Base-by-base conservation (phyloP, 2,329 filamentous ascomycete species). In the Fusarium graminum region DNA sequence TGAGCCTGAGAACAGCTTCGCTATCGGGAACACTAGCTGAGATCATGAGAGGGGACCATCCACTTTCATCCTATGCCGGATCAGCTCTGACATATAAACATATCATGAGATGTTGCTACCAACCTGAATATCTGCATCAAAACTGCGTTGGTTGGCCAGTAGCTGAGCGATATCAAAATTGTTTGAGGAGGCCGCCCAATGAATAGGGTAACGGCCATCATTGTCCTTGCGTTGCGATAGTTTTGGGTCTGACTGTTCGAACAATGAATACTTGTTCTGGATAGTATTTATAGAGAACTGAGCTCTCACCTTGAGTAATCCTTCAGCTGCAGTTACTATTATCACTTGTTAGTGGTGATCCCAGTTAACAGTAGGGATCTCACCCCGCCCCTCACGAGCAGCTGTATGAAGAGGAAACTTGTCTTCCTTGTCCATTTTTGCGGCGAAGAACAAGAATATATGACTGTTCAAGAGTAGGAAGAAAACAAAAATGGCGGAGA, bases 181-280 rank as follows among this genome's bases (percentile, higher is more conserved):
- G 76, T 95, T 96, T 77, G 92, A 91, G 22, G 94, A 95, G 3
- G 89, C 88, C 0, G 95, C 94, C 95, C 95, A 99, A 82, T 99
- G 95, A 57, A 98, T 88, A 4, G 95, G 90, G 36, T 97, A 86
- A 42, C 95, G 92, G 16, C 93, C 92, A 77, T 99, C 95, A 46
- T 92, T 90, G 74, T 99, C 95, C 72, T 89, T 88, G 58, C 79
- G 79, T 44, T 81, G 83, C 26, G 92, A 89, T 38, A 96, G 86
- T 73, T 92, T 94, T 4, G 92, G 89, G 74, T 97, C 93, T 69
- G 89, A 88, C 90, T 94, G 54, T 30, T 12, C 25, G n/a, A 16
- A 4, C 32, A 6, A 38, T 63, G 4, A 63, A 38, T 29, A 25
- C 22, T 10, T 50, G 16, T 34, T 16, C 10, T n/a, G 19, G 10